phyloP scores from a whole-genome alignment of 768 basidiomycete genomes.

The Podaxis mareebaensis region DNA sequence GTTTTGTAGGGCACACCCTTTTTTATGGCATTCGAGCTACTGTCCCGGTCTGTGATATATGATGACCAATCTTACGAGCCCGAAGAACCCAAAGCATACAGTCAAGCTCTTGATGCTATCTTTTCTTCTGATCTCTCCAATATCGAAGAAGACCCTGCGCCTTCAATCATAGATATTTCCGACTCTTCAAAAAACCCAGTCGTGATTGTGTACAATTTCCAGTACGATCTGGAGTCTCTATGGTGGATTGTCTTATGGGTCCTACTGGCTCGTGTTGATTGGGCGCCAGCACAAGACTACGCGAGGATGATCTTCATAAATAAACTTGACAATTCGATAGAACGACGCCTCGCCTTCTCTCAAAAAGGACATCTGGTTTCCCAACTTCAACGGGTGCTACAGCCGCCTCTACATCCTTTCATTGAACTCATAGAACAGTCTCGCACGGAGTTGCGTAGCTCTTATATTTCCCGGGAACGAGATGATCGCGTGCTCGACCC shows the following conservation, averaged over 20 bases:
- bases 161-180: no score
- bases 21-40: constrained; percentile 15
- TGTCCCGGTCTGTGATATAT: neutral
- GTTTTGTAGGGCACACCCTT: constrained; percentile 13
- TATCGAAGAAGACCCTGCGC: no score
- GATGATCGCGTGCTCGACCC: neutral
- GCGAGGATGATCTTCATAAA: neutral
- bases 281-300: neutral
- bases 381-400: neutral
- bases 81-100: neutral
- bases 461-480: neutral
- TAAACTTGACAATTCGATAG: neutral
- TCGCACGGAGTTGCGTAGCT: neutral
- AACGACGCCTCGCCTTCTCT: neutral
- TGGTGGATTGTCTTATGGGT: constrained; percentile 13
- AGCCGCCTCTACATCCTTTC: neutral
- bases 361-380: neutral
- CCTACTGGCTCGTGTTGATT: neutral
- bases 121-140: no score
- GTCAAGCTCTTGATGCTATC: neutral
- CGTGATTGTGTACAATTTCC: neutral
- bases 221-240: constrained; percentile 14
- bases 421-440: neutral
- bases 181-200: neutral
- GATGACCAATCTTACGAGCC: neutral